Evolutionary conservation across 2,329 filamentous ascomycete genomes (phyloP).

Genomic region (Epichloe baconii): DNA sequence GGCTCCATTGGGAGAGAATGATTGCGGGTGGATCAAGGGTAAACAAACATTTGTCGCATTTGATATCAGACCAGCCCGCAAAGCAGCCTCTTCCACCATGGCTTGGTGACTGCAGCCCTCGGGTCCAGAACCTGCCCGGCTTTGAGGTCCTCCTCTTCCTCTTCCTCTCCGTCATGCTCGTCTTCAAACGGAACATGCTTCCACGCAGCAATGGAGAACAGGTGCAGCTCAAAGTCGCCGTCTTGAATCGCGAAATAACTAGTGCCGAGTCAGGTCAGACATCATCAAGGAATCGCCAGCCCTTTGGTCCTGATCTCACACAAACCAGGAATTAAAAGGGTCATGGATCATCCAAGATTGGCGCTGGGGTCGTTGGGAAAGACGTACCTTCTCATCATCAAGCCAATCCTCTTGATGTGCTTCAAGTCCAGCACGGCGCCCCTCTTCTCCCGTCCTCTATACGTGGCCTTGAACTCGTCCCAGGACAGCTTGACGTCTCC

Average conservation of each 20-base stretch:
- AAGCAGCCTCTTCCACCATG: constrained; percentile 15
- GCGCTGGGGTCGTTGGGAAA: background rate
- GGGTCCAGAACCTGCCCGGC: background rate
- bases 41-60: background rate
- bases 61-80: constrained; percentile 14
- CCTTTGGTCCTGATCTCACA: too few relatives aligned
- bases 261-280: constrained; percentile 10
- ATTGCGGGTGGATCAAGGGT: too few relatives aligned
- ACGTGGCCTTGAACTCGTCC: constrained; percentile 55
- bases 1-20: background rate
- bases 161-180: constrained; percentile 3
- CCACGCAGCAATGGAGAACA: constrained; percentile 18
- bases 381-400: constrained; percentile 70
- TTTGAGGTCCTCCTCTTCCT: constrained; percentile 8
- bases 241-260: constrained; percentile 68
- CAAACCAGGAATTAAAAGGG: too few relatives aligned
- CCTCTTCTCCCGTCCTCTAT: constrained; percentile 52
- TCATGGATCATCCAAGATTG: too few relatives aligned
- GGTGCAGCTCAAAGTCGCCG: constrained; percentile 42
- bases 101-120: constrained; percentile 3
- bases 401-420: constrained; percentile 51
- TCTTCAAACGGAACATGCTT: constrained; percentile 6
- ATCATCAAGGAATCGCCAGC: background rate
- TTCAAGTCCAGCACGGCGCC: constrained; percentile 48
- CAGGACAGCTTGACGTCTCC: constrained; percentile 45